These are phyloP conservation scores for Phytophthora citricola DNA, from an alignment of 352 stramenopile genomes.

Conservation along the genomic window DNA sequence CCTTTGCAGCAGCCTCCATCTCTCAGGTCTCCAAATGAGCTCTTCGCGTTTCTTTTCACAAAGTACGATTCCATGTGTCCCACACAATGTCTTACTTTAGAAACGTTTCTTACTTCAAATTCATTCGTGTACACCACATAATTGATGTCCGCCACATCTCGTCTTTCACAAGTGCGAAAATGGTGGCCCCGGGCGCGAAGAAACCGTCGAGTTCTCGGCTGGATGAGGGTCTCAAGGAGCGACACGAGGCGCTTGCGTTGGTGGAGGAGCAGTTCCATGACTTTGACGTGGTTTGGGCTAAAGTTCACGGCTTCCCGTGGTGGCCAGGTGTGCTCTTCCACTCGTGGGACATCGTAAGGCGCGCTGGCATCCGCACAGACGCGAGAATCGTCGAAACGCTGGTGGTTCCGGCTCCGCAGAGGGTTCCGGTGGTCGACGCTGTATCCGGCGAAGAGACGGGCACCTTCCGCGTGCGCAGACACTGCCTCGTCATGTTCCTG, in stretches of 20 bases:
- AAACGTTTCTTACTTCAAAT: no score
- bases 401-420: slow-evolving; percentile 48
- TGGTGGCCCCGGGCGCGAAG: slow-evolving; percentile 42
- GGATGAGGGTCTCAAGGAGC: slow-evolving; percentile 32
- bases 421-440: slow-evolving; percentile 31
- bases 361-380: slow-evolving; percentile 47
- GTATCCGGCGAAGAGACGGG: slow-evolving; percentile 33
- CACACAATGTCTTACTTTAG: not conserved
- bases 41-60: slow-evolving; percentile 13
- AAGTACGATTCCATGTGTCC: no score
- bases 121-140: slow-evolving; percentile 10
- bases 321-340: slow-evolving; percentile 84
- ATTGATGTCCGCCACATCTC: not conserved
- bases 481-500: slow-evolving; percentile 70
- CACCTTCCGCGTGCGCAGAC: slow-evolving; percentile 21
- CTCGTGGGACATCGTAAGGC: slow-evolving; percentile 58
- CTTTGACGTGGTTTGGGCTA: slow-evolving; percentile 83
- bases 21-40: slow-evolving; percentile 2
- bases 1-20: slow-evolving; percentile 43
- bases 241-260: slow-evolving; percentile 36
- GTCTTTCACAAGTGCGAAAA: slow-evolving; percentile 9
- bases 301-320: slow-evolving; percentile 73
- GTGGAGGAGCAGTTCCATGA: slow-evolving; percentile 70
- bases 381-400: slow-evolving; percentile 41
- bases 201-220: slow-evolving; percentile 31